Evolutionary conservation across 1,139 yeast species (phyloP).

Genomic region (Eremothecium sinecaudum): DNA sequence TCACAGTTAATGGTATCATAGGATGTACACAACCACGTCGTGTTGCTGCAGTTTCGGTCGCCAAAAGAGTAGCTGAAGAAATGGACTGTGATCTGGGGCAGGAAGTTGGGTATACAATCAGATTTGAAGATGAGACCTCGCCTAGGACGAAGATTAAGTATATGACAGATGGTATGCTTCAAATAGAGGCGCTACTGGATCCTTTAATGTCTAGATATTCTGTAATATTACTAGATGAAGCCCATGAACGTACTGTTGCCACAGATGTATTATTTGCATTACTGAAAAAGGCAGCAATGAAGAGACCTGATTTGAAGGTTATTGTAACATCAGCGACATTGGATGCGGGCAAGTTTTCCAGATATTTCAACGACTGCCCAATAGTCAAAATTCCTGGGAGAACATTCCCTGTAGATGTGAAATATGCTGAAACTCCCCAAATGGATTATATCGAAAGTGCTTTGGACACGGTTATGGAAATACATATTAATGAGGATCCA

Average conservation of each 20-base stretch:
- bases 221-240: slow-evolving; percentile 86
- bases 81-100: slow-evolving; percentile 62
- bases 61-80: slow-evolving; percentile 85
- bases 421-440: slow-evolving; percentile 73
- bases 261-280: slow-evolving; percentile 88
- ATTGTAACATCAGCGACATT: slow-evolving; percentile 90
- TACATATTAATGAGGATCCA: slow-evolving; percentile 63
- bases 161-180: slow-evolving; percentile 92
- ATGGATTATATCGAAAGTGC: slow-evolving; percentile 78
- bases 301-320: slow-evolving; percentile 67
- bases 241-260: slow-evolving; percentile 90
- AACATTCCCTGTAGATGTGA: slow-evolving; percentile 77
- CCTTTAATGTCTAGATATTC: slow-evolving; percentile 66
- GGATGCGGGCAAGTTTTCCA: slow-evolving; percentile 74
- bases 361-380: slow-evolving; percentile 71
- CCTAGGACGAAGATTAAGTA: slow-evolving; percentile 65
- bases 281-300: slow-evolving; percentile 57
- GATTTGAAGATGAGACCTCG: slow-evolving; percentile 73
- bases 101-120: slow-evolving; percentile 76
- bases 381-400: slow-evolving; percentile 78
- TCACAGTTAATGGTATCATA: slow-evolving; percentile 46
- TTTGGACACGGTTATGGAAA: slow-evolving; percentile 70
- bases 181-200: slow-evolving; percentile 71
- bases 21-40: slow-evolving; percentile 96
- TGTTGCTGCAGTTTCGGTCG: slow-evolving; percentile 93